phyloP scores from a whole-genome alignment of 345 rosid species.

The Rhizophora apiculata region DNA sequence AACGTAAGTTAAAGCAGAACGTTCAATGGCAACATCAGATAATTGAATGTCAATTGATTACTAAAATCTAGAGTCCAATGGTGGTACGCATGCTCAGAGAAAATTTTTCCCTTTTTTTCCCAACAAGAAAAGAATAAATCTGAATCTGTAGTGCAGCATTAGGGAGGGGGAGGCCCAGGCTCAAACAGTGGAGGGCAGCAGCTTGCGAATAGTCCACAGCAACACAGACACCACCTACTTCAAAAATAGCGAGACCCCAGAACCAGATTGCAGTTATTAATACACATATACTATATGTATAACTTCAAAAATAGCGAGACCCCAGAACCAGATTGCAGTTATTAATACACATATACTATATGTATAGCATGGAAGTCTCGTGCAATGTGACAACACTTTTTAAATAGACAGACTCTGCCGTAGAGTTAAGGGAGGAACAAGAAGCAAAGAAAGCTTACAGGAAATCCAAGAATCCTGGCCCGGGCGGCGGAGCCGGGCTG shows the following conservation, averaged over 20 bases:
- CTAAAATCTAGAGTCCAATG: background rate
- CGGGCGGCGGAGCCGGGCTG: constrained; percentile 22
- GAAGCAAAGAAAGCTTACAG: constrained; percentile 29
- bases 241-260: background rate
- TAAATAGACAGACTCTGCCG: background rate
- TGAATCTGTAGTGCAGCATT: background rate
- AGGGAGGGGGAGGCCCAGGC: constrained; percentile 46
- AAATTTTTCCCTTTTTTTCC: background rate
- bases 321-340: too few relatives aligned
- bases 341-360: too few relatives aligned
- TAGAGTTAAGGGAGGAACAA: background rate
- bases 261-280: too few relatives aligned
- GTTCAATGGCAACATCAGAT: background rate
- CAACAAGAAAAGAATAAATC: background rate
- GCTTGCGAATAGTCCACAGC: constrained; percentile 48
- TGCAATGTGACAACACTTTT: too few relatives aligned
- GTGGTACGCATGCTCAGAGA: background rate
- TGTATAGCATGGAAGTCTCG: too few relatives aligned
- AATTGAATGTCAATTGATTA: background rate
- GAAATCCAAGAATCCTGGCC: constrained; percentile 35
- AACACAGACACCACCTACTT: constrained; percentile 55
- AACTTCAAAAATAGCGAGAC: too few relatives aligned
- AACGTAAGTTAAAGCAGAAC: background rate
- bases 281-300: too few relatives aligned
- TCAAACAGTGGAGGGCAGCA: constrained; percentile 63